phyloP scores from a whole-genome alignment of 2,329 filamentous ascomycete genomes.

The Clarireedia paspali region DNA sequence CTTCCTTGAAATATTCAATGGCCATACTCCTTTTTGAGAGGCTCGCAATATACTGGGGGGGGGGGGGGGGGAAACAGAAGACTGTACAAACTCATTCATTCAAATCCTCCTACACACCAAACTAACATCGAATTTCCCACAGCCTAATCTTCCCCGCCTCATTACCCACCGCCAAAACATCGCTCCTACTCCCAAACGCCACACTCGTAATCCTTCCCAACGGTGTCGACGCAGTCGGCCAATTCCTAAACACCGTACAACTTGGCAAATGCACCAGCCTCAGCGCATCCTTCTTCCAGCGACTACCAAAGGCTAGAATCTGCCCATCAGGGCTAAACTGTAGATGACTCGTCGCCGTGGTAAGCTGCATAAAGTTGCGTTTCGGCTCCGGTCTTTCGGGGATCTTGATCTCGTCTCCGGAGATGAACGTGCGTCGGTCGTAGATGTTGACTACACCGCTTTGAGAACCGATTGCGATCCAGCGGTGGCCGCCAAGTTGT shows the following conservation, averaged over 20 bases:
- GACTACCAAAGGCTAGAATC: slow-evolving; percentile 76
- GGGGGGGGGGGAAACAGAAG: too few relatives aligned
- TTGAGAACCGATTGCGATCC: slow-evolving; percentile 80
- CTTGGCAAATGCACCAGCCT: slow-evolving; percentile 82
- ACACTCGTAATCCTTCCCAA: slow-evolving; percentile 74
- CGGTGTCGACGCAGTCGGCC: slow-evolving; percentile 87
- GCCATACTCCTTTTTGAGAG: too few relatives aligned
- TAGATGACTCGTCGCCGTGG: slow-evolving; percentile 73
- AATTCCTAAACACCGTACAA: slow-evolving; percentile 93
- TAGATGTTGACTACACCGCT: slow-evolving; percentile 92
- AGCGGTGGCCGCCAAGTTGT: slow-evolving; percentile 69
- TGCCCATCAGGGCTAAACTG: slow-evolving; percentile 85
- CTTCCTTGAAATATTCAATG: too few relatives aligned
- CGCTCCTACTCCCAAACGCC: slow-evolving; percentile 57
- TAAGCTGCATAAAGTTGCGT: slow-evolving; percentile 74
- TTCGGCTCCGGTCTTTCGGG: slow-evolving; percentile 64
- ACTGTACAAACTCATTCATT: not conserved
- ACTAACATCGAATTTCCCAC: slow-evolving; percentile 75
- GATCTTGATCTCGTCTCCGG: slow-evolving; percentile 40
- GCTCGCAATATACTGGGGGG: too few relatives aligned
- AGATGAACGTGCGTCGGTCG: slow-evolving; percentile 51
- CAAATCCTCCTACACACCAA: not conserved
- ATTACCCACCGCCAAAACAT: slow-evolving; percentile 77
- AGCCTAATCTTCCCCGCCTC: slow-evolving; percentile 80
- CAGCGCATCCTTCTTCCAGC: slow-evolving; percentile 82